A percentile compares a stretch with the other conserved stretches of the same genome.
Evolutionary conservation across 345 rosid species (phyloP).

Genomic region (Sisymbrium irio): DNA sequence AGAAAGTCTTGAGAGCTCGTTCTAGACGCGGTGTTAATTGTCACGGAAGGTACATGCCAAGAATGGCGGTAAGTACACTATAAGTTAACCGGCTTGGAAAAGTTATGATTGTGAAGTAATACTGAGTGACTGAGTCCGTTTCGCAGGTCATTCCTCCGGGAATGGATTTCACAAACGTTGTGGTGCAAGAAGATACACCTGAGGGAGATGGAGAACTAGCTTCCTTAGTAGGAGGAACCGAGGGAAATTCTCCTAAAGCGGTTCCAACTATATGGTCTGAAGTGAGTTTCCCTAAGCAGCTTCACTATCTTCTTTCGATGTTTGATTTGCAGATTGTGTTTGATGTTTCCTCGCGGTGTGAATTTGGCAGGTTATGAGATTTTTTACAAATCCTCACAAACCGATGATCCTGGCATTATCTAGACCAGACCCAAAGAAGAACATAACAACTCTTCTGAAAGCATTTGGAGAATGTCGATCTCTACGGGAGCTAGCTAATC

Average conservation of each 20-base stretch:
- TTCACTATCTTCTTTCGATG: not conserved
- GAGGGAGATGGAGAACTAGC: conserved; percentile 79
- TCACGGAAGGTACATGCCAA: conserved; percentile 93
- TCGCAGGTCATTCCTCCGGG: conserved; percentile 95
- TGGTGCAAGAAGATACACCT: conserved; percentile 78
- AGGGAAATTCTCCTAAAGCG: conserved; percentile 86
- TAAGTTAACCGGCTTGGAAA: not conserved
- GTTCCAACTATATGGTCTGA: conserved; percentile 91
- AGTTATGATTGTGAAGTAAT: not conserved
- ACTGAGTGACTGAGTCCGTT: not conserved
- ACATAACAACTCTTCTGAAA: conserved; percentile 83
- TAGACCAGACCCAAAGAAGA: conserved; percentile 97
- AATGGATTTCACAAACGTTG: conserved; percentile 95
- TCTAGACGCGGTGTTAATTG: conserved; percentile 90
- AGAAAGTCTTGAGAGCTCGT: conserved; percentile 88
- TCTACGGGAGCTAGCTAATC: conserved; percentile 92
- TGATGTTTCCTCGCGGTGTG: not conserved
- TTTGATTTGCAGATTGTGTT: not conserved
- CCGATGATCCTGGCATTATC: conserved; percentile 96
- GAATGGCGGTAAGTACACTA: conserved; percentile 74
- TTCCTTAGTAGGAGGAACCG: conserved; percentile 50
- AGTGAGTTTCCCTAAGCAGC: conserved; percentile 43
- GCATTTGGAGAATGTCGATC: conserved; percentile 96
- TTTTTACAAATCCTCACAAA: conserved; percentile 92
- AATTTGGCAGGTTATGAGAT: conserved; percentile 67